Base-by-base conservation (phyloP, 352 stramenopile genomes). In the Pythium pyrilobum region DNA sequence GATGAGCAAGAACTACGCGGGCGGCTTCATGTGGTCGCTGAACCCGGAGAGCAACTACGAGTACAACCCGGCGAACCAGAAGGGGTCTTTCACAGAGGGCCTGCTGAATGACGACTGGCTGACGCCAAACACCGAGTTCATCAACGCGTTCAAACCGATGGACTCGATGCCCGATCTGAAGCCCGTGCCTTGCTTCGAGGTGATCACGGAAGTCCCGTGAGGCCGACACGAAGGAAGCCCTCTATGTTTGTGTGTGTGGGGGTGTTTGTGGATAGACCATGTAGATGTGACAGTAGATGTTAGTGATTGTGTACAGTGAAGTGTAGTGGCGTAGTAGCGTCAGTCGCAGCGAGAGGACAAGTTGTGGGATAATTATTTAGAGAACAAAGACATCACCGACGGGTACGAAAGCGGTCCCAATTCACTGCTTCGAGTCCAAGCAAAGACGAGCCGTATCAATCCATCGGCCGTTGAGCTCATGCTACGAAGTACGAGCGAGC, bases 21-120 rank as follows among this genome's bases (percentile, higher is more conserved):
- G 81, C 13, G 81, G 78, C 3, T 92, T 89, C 64, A 88, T 92
- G 76, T 92, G 81, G 81, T 88, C 76, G 15, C 70, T 92, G 27
- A 92, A 92, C 49, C 81, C 81, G 8, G 81, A 92, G 57, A 87
- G 72, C 24, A 69, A 68, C 12, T 92, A 92, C 64, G 58, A 84
- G 48, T 90, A 87, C 65, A 90, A 89, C 57, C 77, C 78, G 20
- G 76, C 72, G 18, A 72, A 75, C 51, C 65, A 56, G 8, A 57
- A 77, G 39, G 78, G 79, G 4, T 49, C 71, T 23, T 90, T 84
- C 57, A 85, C 71, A 0, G 82, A 92, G 63, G 82, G 82, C 3
- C 62, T 92, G 45, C 64, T 92, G 4, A 45, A 68, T n/a, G 74
- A 88, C 53, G 82, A 92, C 56, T 92, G 82, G 82, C 51, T 90